Evolutionary conservation across 2,329 filamentous ascomycete genomes (phyloP).

Genomic region (Aspergillus versicolor): DNA sequence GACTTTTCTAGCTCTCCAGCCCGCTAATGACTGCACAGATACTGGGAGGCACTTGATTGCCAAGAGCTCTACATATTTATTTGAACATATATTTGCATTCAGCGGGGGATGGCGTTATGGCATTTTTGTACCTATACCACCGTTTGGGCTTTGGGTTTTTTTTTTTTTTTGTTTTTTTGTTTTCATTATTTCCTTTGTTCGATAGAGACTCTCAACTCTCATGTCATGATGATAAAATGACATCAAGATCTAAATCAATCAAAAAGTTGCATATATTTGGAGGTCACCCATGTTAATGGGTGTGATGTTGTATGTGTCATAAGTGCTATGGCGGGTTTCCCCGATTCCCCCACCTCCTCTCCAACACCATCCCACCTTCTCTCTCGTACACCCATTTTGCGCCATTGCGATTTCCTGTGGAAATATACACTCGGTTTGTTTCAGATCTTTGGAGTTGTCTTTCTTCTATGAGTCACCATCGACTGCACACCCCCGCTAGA

Average conservation of each 20-base stretch:
- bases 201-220: slow-evolving; percentile 15
- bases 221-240: slow-evolving; percentile 1
- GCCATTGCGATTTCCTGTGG: not conserved
- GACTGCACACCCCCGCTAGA: not conserved
- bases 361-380: not conserved
- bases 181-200: slow-evolving; percentile 4
- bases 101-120: slow-evolving; percentile 25
- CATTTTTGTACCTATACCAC: slow-evolving; percentile 11
- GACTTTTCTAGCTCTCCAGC: slow-evolving; percentile 28
- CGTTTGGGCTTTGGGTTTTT: not conserved
- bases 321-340: slow-evolving; percentile 2
- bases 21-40: slow-evolving; percentile 24
- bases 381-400: not conserved
- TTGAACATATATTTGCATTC: slow-evolving; percentile 20
- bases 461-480: slow-evolving; percentile 1
- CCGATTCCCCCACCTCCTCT: not conserved
- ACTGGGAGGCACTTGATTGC: slow-evolving; percentile 26
- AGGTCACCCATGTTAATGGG: no score
- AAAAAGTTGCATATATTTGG: not conserved
- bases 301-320: not conserved
- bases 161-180: not conserved
- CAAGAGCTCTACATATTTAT: slow-evolving; percentile 9
- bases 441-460: not conserved
- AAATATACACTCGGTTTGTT: not conserved
- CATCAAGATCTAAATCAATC: not conserved